Percentiles rank a stretch among this genome's conserved stretches.
phyloP scores from a whole-genome alignment of 192 early-diverging fungal species.

The Geranomyces variabilis region DNA sequence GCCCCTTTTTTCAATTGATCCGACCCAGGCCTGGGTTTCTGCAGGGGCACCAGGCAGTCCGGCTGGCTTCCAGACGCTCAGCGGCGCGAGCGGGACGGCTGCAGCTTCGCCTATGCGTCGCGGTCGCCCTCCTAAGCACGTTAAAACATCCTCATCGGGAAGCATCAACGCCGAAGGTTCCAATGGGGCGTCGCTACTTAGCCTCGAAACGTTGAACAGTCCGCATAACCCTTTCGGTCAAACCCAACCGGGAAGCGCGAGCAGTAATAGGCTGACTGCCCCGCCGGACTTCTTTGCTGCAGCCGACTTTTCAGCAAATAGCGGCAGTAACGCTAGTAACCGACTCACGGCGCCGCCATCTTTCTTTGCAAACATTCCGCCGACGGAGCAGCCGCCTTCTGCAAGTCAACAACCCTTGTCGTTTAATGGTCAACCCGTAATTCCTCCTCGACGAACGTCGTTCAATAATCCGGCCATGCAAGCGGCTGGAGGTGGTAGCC shows the following conservation, averaged over 20 bases:
- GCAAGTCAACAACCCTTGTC: neutral
- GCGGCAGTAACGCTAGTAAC: neutral
- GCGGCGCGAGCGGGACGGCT: neutral
- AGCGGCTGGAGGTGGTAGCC: neutral
- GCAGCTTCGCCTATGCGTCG: slow-evolving; percentile 79
- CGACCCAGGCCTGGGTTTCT: slow-evolving; percentile 26
- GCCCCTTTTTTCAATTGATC: neutral
- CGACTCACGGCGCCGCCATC: slow-evolving; percentile 18
- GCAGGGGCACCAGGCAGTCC: too few species aligned
- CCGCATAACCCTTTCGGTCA: slow-evolving; percentile 20
- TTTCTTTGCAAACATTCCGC: slow-evolving; percentile 6
- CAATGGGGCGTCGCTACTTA: neutral
- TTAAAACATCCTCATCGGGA: slow-evolving; percentile 27
- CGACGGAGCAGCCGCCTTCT: neutral
- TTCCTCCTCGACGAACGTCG: too few species aligned
- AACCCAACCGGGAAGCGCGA: neutral
- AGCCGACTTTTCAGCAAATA: slow-evolving; percentile 3
- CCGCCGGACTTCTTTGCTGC: slow-evolving; percentile 24
- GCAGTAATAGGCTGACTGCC: slow-evolving; percentile 15
- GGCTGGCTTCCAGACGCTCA: too few species aligned
- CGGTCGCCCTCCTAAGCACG: slow-evolving; percentile 69
- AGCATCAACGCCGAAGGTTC: neutral
- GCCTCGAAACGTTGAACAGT: neutral
- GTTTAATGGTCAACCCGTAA: neutral
- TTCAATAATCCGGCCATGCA: neutral